Evolutionary conservation across 169 alveolate genomes (phyloP), one percentile per base, ranked within the genome.

Genomic region (Hepatocystis sp.): DNA sequence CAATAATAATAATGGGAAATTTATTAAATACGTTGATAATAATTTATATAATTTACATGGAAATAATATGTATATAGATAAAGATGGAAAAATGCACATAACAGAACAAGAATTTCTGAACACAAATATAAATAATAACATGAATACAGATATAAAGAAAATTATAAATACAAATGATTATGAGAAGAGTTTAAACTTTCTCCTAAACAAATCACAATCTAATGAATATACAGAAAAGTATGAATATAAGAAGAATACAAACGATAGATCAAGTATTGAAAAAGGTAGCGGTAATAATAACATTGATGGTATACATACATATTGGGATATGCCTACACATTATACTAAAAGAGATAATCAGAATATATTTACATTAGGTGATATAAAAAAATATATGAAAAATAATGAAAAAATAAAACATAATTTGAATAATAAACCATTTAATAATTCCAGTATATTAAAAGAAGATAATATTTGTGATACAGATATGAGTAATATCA

Each of bases 351-450:
- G 51, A 55, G 39, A 19, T 28, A 71, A 58, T 17, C 25, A 58
- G 15, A 76, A 71, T 8, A 71, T 71, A 27, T 71, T 71, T 39
- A 71, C 86, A 7, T 42, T 71, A 17, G 86, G 86, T 1, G 86
- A 71, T 71, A 71, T 71, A 2, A 71, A 71, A 58, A 71, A 71
- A 13, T 71, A 15, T 44, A 25, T 55, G 27, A 58, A 71, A 19
- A 49, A 71, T 40, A 71, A 71, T 25, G 86, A 71, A 13, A 68
- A 42, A 28, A 17, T 13, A 21, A 40, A 56, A 27, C 39, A 68
- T 32, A n/a, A n/a, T n/a, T n/a, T n/a, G n/a, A n/a, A n/a, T n/a
- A n/a, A n/a, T n/a, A n/a, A n/a, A n/a, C n/a, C n/a, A n/a, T n/a
- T n/a, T n/a, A n/a, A n/a, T n/a, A n/a, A n/a, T n/a, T n/a, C n/a